Evolutionary conservation across 257 asterid genomes (phyloP), one percentile per base, ranked within the genome.

Genomic region (Mentha longifolia): DNA sequence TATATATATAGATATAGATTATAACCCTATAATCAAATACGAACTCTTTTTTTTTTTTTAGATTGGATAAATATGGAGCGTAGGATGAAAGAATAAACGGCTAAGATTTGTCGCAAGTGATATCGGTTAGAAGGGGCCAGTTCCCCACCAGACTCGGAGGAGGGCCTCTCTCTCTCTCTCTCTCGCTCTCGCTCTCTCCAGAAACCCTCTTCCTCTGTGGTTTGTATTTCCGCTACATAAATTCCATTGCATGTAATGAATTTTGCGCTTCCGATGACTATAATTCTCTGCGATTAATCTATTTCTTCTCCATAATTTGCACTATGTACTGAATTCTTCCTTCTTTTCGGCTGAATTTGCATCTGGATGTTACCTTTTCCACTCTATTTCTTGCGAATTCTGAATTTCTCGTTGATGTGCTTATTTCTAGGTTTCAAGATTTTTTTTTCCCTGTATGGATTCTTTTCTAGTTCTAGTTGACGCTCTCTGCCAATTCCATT

Each of bases 91-190:
- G 19, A 62, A 41, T 15, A 0, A 50, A 68, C 79, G 79, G 67
- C 15, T 41, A 5, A 31, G 76, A 76, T 76, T 62, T 41, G 67
- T 52, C 37, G 72, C 31, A 54, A 50, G 22, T 12, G 56, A 54
- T 63, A 62, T 73, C 61, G 67, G 67, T 69, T 51, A 50, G 61
- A 60, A 68, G 50, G 49, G 50, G 63, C n/a, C 42, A 61, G 22
- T 68, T 54, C 72, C 58, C 67, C 75, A 19, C 37, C 35, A 33
- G 68, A 47, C 61, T 49, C 79, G 51, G 56, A 47, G 6, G 58
- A 37, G 58, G 68, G 79, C 71, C 15, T 65, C 35, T 43, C 71
- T 59, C 45, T 45, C 69, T 43, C 37, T 59, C 65, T 58, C 22
- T 1, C 9, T 49, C 56, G n/a, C 22, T 49, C 56, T 49, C 20